Percentiles rank a stretch among this genome's conserved stretches.
phyloP scores from a whole-genome alignment of 2,329 filamentous ascomycete species.

The Alternaria rosae region DNA sequence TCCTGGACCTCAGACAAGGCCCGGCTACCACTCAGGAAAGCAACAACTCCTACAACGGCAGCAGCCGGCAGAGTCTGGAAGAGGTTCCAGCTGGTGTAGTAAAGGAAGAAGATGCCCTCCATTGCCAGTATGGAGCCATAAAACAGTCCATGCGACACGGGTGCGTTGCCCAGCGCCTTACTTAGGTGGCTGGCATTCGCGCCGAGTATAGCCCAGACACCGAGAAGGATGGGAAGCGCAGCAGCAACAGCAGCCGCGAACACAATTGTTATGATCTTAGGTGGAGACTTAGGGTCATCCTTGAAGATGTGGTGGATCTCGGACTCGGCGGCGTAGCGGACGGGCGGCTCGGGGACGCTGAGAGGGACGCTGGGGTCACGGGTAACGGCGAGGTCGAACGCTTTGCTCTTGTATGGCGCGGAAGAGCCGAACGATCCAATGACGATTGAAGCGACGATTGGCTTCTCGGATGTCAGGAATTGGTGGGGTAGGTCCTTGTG shows the following conservation, averaged over 20 bases:
- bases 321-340: constrained; percentile 82
- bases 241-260: constrained; percentile 78
- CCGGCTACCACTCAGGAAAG: constrained; percentile 86
- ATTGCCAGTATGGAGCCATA: constrained; percentile 86
- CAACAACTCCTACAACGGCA: constrained; percentile 70
- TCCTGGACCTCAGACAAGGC: constrained; percentile 93
- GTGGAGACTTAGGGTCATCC: constrained; percentile 78
- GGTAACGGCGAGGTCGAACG: constrained; percentile 76
- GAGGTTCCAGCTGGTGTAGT: constrained; percentile 90
- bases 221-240: constrained; percentile 75
- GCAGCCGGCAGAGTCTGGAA: constrained; percentile 86
- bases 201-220: constrained; percentile 78
- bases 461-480: constrained; percentile 71
- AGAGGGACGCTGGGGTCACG: constrained; percentile 68
- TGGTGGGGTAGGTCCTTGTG: constrained; percentile 89
- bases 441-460: constrained; percentile 80
- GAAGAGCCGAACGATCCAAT: constrained; percentile 86
- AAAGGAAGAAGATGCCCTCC: constrained; percentile 92
- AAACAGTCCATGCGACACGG: constrained; percentile 83
- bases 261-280: constrained; percentile 77
- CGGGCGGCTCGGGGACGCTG: constrained; percentile 68
- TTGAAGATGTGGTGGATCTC: constrained; percentile 95
- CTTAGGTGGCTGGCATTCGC: constrained; percentile 81
- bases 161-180: constrained; percentile 77
- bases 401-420: constrained; percentile 69